Base-by-base conservation (phyloP, 2,329 filamentous ascomycete species). In the Aureobasidium lini region DNA sequence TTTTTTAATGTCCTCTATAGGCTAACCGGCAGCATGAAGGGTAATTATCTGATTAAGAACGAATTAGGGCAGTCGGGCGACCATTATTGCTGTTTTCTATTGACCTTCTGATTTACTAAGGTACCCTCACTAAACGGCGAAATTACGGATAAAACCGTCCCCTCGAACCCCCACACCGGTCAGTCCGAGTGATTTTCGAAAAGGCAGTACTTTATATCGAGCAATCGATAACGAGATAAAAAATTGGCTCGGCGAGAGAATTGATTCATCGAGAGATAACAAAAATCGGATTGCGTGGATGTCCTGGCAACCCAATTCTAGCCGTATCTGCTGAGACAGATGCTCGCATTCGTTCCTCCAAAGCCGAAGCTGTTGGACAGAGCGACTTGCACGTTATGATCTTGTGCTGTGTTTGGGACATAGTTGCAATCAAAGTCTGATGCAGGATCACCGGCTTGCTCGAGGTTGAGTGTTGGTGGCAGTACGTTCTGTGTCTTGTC, bases 311-410 rank as follows among this genome's bases (percentile, higher is more conserved):
- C 23, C 23, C 13, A 52, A 9, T 34, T 15, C 9, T 23, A 23
- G 23, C 49, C 39, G 54, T 70, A 74, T 64, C 76, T 80, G 7
- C 81, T 81, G 67, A 97, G 93, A 56, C 91, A 91, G 39, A 99
- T 76, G 57, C 85, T 91, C 43, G 93, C 92, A 75, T 99, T 99
- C 1, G 93, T 97, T 15, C 94, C 94, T 10, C 94, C 94, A 76
- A 99, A 99, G 0, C 94, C 94, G 75, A 99, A 99, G 71, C 93
- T 97, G 69, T 99, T 99, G 3, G 90, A 94, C 60, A 99, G 67
- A 5, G 89, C 89, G 23, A 93, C 86, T 60, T 84, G 76, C 10
- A 97, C 83, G 2, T 78, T 70, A 64, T 84, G 85, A 56, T 87
- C 73, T 72, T 96, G 92, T 0, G 90, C 81, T 47, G 77, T 69